These are phyloP conservation scores for Vitis riparia DNA, from an alignment of 164 flowering plant species.

Conservation along the genomic window DNA sequence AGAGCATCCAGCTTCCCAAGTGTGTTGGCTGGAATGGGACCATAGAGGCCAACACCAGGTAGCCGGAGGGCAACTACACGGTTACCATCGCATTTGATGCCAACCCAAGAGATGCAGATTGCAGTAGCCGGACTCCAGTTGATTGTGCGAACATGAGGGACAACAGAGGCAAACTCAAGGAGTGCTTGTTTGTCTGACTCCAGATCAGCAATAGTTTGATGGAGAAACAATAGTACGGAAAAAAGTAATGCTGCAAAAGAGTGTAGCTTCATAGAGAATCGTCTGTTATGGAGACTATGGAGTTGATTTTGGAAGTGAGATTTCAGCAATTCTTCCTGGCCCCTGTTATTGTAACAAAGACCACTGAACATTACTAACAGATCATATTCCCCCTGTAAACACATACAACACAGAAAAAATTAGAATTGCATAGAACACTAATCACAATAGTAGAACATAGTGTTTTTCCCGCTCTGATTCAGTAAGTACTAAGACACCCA, in stretches of 20 bases:
- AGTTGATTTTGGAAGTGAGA: not conserved
- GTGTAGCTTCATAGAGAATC: conserved; percentile 20
- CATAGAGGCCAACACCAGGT: conserved; percentile 40
- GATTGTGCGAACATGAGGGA: conserved; percentile 38
- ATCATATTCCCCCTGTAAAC: not conserved
- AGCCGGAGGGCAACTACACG: conserved; percentile 36
- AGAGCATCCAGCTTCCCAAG: conserved; percentile 50
- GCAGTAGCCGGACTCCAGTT: conserved; percentile 33
- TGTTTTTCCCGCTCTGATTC: too few species aligned
- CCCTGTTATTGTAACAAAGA: conserved; percentile 15
- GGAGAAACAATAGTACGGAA: conserved; percentile 18
- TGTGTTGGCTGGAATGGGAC: conserved; percentile 42
- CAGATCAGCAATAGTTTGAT: conserved; percentile 25
- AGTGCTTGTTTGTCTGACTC: conserved; percentile 44
- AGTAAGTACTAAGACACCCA: too few species aligned
- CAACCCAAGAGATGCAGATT: conserved; percentile 42
- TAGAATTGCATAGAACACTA: too few species aligned
- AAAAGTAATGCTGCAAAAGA: conserved; percentile 11
- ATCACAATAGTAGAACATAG: too few species aligned
- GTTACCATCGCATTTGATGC: conserved; percentile 34
- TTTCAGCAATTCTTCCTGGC: conserved; percentile 9
- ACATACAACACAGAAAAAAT: too few species aligned
- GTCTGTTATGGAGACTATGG: not conserved
- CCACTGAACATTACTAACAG: not conserved
- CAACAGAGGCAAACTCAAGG: conserved; percentile 33